Base-by-base conservation (phyloP, 2,329 filamentous ascomycete species). In the Trichothecium sympodiale region DNA sequence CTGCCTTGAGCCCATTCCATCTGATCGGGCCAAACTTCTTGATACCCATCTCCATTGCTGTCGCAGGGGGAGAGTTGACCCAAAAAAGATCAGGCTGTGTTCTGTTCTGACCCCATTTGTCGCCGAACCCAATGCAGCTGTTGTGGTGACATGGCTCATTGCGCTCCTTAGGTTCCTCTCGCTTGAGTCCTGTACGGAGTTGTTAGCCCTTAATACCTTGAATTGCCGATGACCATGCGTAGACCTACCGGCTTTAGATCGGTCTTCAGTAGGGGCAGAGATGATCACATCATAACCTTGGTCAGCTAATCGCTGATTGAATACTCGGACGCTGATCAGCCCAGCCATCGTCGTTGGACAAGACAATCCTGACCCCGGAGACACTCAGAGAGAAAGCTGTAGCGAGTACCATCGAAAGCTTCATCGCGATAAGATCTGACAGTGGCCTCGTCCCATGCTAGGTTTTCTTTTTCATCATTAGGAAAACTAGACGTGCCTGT, bases 291-390 rank as follows among this genome's bases (percentile, higher is more conserved):
- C 59, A 43, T 80, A 67, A 0, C 70, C 71, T 6, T 67, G 64
- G 1, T 51, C 50, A 3, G 54, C 61, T 15, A 81, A 16, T 16
- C 15, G 10, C 8, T 9, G 10, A 16, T 10, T 10, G 8, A 31
- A 31, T 9, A 10, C 9, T 8, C 29, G 29, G 29, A 31, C 29
- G 15, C 8, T 8, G 29, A 8, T 10, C 9, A n/a, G 79, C 77
- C 80, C 80, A 84, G 25, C 80, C 80, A 50, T 84, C 80, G 43
- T 84, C 80, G 54, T 83, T 84, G 43, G 70, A 69, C 38, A 79
- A 73, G 36, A 84, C 50, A 47, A 80, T 71, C 44, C 74, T 73
- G 32, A 68, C 42, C 23, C 42, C 52, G 36, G 56, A 51, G 2
- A 43, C 52, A 6, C 45, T 49, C 31, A 56, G 46, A 18, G 40